A percentile compares a stretch with the other conserved stretches of the same genome.
phyloP scores from a whole-genome alignment of 352 stramenopile genomes.

The Lagenidium giganteum region DNA sequence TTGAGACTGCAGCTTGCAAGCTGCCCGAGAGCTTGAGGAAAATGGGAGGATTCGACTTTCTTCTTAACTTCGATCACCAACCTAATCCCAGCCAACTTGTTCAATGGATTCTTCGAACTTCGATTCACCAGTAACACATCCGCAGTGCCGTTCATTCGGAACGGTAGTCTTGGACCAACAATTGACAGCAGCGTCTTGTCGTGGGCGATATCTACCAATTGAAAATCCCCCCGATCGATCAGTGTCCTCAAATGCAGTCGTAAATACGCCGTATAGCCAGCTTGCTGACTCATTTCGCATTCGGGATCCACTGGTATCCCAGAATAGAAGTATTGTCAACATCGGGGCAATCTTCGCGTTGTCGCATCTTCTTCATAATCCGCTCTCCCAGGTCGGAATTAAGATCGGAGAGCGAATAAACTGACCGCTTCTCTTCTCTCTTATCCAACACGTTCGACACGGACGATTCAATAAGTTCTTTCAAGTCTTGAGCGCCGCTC shows the following conservation, averaged over 20 bases:
- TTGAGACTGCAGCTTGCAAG: slow-evolving; percentile 8
- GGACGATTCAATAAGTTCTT: slow-evolving; percentile 5
- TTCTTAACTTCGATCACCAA: slow-evolving; percentile 23
- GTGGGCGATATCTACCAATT: slow-evolving; percentile 16
- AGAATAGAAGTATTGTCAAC: slow-evolving; percentile 19
- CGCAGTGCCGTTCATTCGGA: slow-evolving; percentile 24
- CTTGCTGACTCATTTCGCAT: slow-evolving; percentile 13
- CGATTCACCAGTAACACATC: slow-evolving; percentile 24
- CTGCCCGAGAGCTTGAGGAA: slow-evolving; percentile 7
- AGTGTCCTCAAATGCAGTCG: slow-evolving; percentile 19
- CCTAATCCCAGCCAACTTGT: slow-evolving; percentile 18
- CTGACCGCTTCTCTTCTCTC: slow-evolving; percentile 7
- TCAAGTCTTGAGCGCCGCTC: slow-evolving; percentile 1
- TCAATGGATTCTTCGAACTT: slow-evolving; percentile 19
- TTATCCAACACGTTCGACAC: slow-evolving; percentile 2
- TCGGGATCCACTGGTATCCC: slow-evolving; percentile 17
- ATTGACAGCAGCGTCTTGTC: slow-evolving; percentile 14
- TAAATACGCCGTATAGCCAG: slow-evolving; percentile 26
- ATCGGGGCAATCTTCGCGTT: slow-evolving; percentile 7
- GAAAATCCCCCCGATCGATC: slow-evolving; percentile 16
- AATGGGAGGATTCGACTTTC: slow-evolving; percentile 5
- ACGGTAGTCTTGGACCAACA: slow-evolving; percentile 22
- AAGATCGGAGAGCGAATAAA: slow-evolving; percentile 4
- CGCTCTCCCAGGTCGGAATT: slow-evolving; percentile 1
- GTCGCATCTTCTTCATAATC: slow-evolving; percentile 15